Percentiles rank a stretch among this genome's conserved stretches.
phyloP scores from a whole-genome alignment of 75 land plant genomes.

The Selaginella tamariscina region DNA sequence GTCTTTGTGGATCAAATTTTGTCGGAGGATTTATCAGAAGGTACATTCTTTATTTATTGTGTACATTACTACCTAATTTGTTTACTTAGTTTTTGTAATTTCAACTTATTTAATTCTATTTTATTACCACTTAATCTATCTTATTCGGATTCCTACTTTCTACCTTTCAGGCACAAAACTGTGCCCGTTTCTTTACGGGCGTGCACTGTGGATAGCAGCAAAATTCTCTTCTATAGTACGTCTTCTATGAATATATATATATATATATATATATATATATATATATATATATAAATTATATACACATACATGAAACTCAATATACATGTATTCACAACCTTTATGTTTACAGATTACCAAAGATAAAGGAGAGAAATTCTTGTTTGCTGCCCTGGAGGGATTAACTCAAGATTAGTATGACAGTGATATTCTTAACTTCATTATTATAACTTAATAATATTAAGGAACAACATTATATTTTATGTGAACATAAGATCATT shows the following conservation, averaged over 20 bases:
- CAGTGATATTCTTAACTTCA: too few relatives aligned
- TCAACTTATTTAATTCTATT: too few relatives aligned
- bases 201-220: conserved; percentile 57
- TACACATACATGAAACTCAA: too few relatives aligned
- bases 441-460: too few relatives aligned
- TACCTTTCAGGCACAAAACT: conserved; percentile 40
- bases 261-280: too few relatives aligned
- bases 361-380: conserved; percentile 39
- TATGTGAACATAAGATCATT: too few relatives aligned
- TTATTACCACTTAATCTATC: too few relatives aligned
- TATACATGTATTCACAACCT: too few relatives aligned
- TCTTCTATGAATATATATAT: too few relatives aligned
- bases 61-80: too few relatives aligned
- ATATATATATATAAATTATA: background rate
- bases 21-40: conserved; percentile 42
- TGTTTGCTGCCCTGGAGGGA: conserved; percentile 53
- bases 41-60: conserved; percentile 15
- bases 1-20: conserved; percentile 49
- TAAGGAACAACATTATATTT: too few relatives aligned
- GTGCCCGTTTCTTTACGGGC: conserved; percentile 81
- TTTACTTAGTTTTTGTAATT: too few relatives aligned
- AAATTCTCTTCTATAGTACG: conserved; percentile 72
- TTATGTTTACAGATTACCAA: conserved; percentile 68
- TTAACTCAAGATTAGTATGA: conserved; percentile 62
- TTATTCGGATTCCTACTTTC: conserved; percentile 1